Evolutionary conservation across 192 early-diverging fungal genomes (phyloP).

Genomic region (Rhizoclosmatium globosum): DNA sequence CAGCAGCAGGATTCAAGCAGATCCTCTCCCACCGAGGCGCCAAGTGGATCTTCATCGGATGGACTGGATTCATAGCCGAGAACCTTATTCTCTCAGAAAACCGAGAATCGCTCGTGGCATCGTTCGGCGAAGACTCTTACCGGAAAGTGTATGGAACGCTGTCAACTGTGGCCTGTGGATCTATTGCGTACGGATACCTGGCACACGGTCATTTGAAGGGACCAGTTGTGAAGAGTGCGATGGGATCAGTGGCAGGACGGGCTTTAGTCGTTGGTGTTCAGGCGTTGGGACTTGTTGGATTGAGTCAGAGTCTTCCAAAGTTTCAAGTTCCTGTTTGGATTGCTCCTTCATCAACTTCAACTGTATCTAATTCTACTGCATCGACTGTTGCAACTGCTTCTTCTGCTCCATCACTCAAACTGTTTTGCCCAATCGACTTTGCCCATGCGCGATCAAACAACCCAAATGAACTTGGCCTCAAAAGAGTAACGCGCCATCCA

Average conservation of each 20-base stretch:
- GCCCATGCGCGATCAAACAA: constrained; percentile 9
- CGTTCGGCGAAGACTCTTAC: constrained; percentile 36
- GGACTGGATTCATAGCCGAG: constrained; percentile 45
- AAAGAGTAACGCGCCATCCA: constrained; percentile 46
- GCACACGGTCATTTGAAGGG: constrained; percentile 27
- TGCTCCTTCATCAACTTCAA: neutral
- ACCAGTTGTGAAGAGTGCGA: neutral
- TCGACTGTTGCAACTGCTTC: neutral
- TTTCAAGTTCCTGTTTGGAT: constrained; percentile 23
- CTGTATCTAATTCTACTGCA: neutral
- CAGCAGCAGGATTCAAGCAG: neutral
- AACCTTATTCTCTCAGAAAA: constrained; percentile 45
- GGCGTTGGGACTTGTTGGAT: constrained; percentile 17
- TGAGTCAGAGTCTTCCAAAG: constrained; percentile 24
- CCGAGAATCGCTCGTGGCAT: constrained; percentile 32
- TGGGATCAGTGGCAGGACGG: neutral
- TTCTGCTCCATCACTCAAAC: neutral
- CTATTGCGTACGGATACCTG: constrained; percentile 44
- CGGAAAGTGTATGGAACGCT: constrained; percentile 33
- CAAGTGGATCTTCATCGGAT: constrained; percentile 37
- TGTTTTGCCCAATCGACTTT: constrained; percentile 33
- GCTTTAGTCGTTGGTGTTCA: constrained; percentile 11
- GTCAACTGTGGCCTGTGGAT: constrained; percentile 38
- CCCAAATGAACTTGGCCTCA: constrained; percentile 33
- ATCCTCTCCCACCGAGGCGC: constrained; percentile 18